Percentiles rank a stretch among this genome's conserved stretches.
phyloP scores from a whole-genome alignment of 2,329 filamentous ascomycete species.

The Falciphora oryzae region DNA sequence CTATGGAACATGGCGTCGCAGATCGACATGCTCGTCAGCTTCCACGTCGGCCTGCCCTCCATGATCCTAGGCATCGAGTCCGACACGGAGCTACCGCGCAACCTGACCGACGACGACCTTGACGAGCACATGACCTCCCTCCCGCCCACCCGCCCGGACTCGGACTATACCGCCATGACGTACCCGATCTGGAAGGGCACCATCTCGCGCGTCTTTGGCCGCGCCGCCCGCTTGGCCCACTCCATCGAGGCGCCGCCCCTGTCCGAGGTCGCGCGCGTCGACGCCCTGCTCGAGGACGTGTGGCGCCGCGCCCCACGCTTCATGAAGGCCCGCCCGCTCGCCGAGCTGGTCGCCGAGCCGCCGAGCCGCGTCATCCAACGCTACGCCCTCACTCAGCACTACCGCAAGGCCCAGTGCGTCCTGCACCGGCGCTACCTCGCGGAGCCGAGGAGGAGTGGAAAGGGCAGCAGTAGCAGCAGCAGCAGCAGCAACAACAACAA shows the following conservation, averaged over 20 bases:
- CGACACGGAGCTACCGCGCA: slow-evolving; percentile 39
- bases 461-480: background rate
- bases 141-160: slow-evolving; percentile 34
- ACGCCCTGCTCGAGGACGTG: slow-evolving; percentile 17
- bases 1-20: slow-evolving; percentile 40
- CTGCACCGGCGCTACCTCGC: slow-evolving; percentile 21
- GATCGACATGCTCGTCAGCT: slow-evolving; percentile 42
- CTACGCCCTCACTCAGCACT: slow-evolving; percentile 21
- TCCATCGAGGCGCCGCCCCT: slow-evolving; percentile 15
- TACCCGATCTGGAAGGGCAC: slow-evolving; percentile 17
- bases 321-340: slow-evolving; percentile 12
- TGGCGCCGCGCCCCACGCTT: slow-evolving; percentile 13
- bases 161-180: slow-evolving; percentile 33
- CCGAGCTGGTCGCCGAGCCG: slow-evolving; percentile 35
- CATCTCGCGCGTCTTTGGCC: slow-evolving; percentile 24
- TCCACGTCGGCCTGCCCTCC: slow-evolving; percentile 48
- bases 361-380: slow-evolving; percentile 26
- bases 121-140: slow-evolving; percentile 38
- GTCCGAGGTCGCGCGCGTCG: slow-evolving; percentile 17
- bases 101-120: slow-evolving; percentile 46
- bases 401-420: slow-evolving; percentile 20
- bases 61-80: slow-evolving; percentile 40
- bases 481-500: background rate
- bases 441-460: no score
- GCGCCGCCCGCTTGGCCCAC: slow-evolving; percentile 33